Base-by-base conservation (phyloP, 495 filamentous ascomycete genomes). In the Aspergillus carlsbadensis region DNA sequence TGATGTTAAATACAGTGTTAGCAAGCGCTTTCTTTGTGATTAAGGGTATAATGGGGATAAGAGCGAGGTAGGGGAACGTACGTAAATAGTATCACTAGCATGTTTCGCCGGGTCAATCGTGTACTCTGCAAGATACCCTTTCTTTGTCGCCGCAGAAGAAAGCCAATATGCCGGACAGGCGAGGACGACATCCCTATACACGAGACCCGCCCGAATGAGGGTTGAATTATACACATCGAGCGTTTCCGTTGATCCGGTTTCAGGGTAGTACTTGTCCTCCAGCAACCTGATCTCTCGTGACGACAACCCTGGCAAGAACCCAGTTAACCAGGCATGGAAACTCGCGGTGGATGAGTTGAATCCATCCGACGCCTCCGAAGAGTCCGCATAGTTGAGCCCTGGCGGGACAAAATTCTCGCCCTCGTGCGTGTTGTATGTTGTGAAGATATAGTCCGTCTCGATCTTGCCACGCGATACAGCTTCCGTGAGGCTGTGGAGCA, bases 141-240 rank as follows among this genome's bases (percentile, higher is more conserved):
- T 69, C 10, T 64, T 68, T 24, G 62, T 59, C 7, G 78, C 79
- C 5, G 71, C 72, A 8, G 65, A 65, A 1, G 81, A 71, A 60
- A 81, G 72, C 83, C 81, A 86, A 55, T 78, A 82, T 3, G 75
- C 76, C 1, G 84, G 83, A 62, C 83, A 86, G 1, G 83, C 75
- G 15, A 86, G 78, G n/a, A 84, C 76, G 1, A 81, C 60, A 64
- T 86, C 84, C 3, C 83, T 64, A 52, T 81, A 86, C 0, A 86
- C 65, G 33, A 85, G 58, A 0, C 81, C 80, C 1, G 84, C 84
- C 31, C 76, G 65, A 1, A 68, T 63, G 53, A 70, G 77, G 2
- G 74, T 73, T 2, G 68, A 69, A 50, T 79, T 82, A 59, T 83
- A 82, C 7, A 46, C 33, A 2, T 49, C 54, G 1, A 80, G 63